Evolutionary conservation across 2,329 filamentous ascomycete genomes (phyloP).

Genomic region (Didymella keratinophila): DNA sequence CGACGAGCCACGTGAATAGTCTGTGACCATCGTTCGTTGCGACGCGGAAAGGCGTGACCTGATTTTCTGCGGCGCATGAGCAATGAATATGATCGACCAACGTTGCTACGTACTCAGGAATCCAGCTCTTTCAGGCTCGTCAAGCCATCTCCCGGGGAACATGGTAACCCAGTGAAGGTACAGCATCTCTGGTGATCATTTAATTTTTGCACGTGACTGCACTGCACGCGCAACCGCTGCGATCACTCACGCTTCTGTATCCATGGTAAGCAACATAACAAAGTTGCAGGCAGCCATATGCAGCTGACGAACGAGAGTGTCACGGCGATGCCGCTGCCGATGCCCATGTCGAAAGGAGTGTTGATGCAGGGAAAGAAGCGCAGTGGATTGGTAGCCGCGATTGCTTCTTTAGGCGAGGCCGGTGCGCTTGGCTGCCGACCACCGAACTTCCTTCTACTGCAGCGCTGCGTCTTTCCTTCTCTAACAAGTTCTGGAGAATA

Average conservation of each 20-base stretch:
- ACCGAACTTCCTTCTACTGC: not conserved
- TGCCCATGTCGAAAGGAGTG: conserved; percentile 17
- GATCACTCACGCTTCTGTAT: conserved; percentile 46
- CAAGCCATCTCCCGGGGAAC: conserved; percentile 47
- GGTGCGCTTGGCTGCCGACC: not conserved
- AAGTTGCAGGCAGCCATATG: conserved; percentile 46
- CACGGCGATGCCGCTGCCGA: conserved; percentile 15
- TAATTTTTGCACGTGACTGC: conserved; percentile 7
- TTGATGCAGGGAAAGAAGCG: conserved; percentile 11
- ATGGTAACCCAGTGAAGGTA: conserved; percentile 48
- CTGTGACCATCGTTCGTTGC: conserved; percentile 76
- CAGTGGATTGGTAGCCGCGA: conserved; percentile 6
- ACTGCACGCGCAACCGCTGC: not conserved
- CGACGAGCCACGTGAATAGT: conserved; percentile 89
- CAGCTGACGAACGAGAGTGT: conserved; percentile 41
- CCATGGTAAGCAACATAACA: conserved; percentile 49
- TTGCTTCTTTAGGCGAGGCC: conserved; percentile 3
- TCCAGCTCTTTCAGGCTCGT: conserved; percentile 48
- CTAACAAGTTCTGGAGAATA: not conserved
- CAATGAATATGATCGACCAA: not conserved
- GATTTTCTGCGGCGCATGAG: conserved; percentile 67
- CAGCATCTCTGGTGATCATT: conserved; percentile 38
- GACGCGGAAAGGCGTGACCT: conserved; percentile 84
- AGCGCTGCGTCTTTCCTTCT: not conserved
- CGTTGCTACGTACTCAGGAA: conserved; percentile 43